Evolutionary conservation across 768 basidiomycete species (phyloP), one percentile per base, ranked within the genome.

Genomic region (Sarcodon sp.): DNA sequence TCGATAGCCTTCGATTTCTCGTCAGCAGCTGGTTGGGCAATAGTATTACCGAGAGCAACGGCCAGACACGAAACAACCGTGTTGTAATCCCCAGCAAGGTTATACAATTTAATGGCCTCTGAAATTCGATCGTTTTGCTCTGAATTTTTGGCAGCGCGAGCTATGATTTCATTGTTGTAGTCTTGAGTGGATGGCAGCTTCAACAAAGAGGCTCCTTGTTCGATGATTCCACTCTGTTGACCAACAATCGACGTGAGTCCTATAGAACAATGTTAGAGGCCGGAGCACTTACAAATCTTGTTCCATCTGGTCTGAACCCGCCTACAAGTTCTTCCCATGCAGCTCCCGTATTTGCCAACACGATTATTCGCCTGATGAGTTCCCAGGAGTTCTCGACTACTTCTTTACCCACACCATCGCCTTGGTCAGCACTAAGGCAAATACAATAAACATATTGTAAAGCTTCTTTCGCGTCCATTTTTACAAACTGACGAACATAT

Each of bases 251-350:
- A 4, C 18, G 18, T 44, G 8, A 49, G 47, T 16, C 7, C 15
- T n/a, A 12, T 7, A n/a, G 9, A 3, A 35, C 11, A 0, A 6
- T 6, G 33, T 11, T 11, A 6, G 45, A 1, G 44, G 49, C 41
- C 18, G 32, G 47, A 44, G 13, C 4, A 78, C 86, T 58, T 62
- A 90, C 89, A 64, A 85, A 87, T 69, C 79, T 75, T n/a, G 87
- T 81, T 4, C 92, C 92, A 54, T 99, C 93, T 5, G 80, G 69
- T 52, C 87, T 73, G 58, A 94, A 87, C 8, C 88, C 90, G n/a
- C 94, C 94, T 3, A 98, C 83, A 13, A 99, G 77, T 61, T 89
- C 87, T 44, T 92, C 87, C 88, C 93, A 98, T 12, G 74, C 83
- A 6, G 82, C 79, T 1, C 85, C 85, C 3, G 77, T 72, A 57